These are phyloP conservation scores for Diplotaxis tenuifolia DNA, from an alignment of 345 rosid genomes.

Conservation along the genomic window DNA sequence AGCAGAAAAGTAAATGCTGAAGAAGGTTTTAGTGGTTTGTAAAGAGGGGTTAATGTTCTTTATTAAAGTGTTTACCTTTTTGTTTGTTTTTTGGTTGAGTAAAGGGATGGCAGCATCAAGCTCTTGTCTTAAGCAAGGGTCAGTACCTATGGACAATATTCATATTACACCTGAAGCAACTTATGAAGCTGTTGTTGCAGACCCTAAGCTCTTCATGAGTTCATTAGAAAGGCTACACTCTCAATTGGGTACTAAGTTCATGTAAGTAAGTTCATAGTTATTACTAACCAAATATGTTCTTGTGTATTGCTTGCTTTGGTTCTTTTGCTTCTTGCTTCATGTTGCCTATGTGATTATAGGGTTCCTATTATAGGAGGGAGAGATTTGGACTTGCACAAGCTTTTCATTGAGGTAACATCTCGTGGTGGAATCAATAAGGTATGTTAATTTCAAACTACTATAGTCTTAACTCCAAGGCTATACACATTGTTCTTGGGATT, in stretches of 20 bases:
- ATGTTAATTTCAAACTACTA: constrained; percentile 7
- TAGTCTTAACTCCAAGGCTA: not conserved
- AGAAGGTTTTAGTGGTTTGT: no score
- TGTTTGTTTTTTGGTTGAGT: not conserved
- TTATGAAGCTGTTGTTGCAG: not conserved
- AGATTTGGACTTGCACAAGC: constrained; percentile 82
- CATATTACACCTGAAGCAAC: not conserved
- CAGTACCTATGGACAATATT: not conserved
- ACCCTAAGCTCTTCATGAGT: not conserved
- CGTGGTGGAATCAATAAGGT: constrained; percentile 97
- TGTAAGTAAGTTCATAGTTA: not conserved
- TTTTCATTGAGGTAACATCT: constrained; percentile 87
- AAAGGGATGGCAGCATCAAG: not conserved
- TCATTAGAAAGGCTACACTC: not conserved
- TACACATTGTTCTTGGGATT: not conserved
- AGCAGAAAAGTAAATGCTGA: no score
- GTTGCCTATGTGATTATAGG: constrained; percentile 40
- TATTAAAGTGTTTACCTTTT: not conserved
- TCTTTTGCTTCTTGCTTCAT: not conserved
- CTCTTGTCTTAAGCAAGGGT: not conserved
- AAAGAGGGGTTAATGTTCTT: no score
- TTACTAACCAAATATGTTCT: not conserved
- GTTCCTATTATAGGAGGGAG: constrained; percentile 88
- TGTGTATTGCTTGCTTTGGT: not conserved
- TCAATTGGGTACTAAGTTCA: not conserved